Evolutionary conservation across 768 basidiomycete genomes (phyloP).

Genomic region (Leccinum incarnatum): DNA sequence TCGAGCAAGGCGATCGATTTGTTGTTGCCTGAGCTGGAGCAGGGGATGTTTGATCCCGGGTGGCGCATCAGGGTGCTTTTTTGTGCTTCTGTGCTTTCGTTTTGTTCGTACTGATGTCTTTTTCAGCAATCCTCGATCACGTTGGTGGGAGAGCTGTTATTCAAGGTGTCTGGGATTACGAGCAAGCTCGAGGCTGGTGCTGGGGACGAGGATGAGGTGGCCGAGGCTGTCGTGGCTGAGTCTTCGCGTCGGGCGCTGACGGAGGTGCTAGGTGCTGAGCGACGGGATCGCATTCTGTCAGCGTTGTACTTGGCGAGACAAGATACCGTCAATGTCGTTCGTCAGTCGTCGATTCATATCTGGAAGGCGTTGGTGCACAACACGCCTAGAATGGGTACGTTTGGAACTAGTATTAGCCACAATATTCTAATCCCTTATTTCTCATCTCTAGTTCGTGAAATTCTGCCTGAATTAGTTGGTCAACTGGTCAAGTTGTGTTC

Average conservation of each 20-base stretch:
- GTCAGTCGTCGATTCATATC: constrained; percentile 89
- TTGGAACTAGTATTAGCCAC: not conserved
- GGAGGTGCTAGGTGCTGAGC: constrained; percentile 84
- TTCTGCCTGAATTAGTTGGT: constrained; percentile 78
- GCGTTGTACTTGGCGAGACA: constrained; percentile 92
- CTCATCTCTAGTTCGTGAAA: constrained; percentile 67
- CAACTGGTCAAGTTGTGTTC: constrained; percentile 80
- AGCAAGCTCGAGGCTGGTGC: constrained; percentile 76
- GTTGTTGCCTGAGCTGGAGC: constrained; percentile 89
- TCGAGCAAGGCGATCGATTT: constrained; percentile 89
- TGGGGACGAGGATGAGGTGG: constrained; percentile 69
- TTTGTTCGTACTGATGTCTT: not conserved
- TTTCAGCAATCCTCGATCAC: constrained; percentile 90
- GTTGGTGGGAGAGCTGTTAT: constrained; percentile 91
- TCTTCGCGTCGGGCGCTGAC: constrained; percentile 80
- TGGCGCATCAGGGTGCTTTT: constrained; percentile 89
- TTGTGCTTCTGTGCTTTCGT: not conserved
- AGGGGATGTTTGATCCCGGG: constrained; percentile 89
- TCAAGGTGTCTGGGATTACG: constrained; percentile 95
- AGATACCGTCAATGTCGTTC: constrained; percentile 84
- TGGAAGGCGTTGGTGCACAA: constrained; percentile 99
- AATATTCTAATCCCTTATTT: constrained; percentile 6
- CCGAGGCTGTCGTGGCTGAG: constrained; percentile 67
- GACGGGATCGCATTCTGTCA: constrained; percentile 87
- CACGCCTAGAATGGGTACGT: constrained; percentile 81